Conservation (phyloP, 2,329 filamentous ascomycete genomes). For the Teratosphaeria pseudoeucalypti region DNA sequence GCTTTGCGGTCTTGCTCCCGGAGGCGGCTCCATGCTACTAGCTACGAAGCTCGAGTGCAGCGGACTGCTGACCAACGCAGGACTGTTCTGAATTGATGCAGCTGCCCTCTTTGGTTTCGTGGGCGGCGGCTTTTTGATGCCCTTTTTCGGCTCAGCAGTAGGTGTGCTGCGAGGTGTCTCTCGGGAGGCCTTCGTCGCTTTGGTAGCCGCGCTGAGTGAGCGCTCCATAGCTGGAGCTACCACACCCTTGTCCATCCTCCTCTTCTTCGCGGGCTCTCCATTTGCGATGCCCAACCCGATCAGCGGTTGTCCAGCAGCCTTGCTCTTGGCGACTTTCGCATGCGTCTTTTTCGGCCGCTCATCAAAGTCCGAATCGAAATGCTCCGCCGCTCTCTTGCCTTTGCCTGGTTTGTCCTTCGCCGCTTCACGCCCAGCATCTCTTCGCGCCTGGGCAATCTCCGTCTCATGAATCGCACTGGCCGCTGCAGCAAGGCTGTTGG, state of each 20-base stretch:
- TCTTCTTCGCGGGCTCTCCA: conserved; percentile 56
- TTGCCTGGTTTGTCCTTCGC: conserved; percentile 52
- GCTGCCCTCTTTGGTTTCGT: conserved; percentile 64
- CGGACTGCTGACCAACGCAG: conserved; percentile 38
- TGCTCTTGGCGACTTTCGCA: conserved; percentile 48
- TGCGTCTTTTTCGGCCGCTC: conserved; percentile 57
- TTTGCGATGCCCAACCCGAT: conserved; percentile 52
- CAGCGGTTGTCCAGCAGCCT: conserved; percentile 41
- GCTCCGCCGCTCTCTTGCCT: conserved; percentile 46
- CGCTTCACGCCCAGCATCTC: conserved; percentile 64
- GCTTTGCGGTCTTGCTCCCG: conserved; percentile 50
- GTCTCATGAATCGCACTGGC: conserved; percentile 68
- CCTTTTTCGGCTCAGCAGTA: conserved; percentile 43
- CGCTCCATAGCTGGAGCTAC: conserved; percentile 50
- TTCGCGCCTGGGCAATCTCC: conserved; percentile 69
- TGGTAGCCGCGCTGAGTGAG: conserved; percentile 46
- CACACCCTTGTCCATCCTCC: conserved; percentile 62
- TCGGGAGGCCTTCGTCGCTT: conserved; percentile 20
- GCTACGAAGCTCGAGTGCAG: conserved; percentile 45
- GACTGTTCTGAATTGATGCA: conserved; percentile 21
- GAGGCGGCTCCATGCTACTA: conserved; percentile 59
- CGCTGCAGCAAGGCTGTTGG: conserved; percentile 57
- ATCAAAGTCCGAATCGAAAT: conserved; percentile 70
- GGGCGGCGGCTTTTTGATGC: conserved; percentile 55
- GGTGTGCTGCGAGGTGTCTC: conserved; percentile 61